Base-by-base conservation (phyloP, 139 green algal species). In the Closterium sp. region DNA sequence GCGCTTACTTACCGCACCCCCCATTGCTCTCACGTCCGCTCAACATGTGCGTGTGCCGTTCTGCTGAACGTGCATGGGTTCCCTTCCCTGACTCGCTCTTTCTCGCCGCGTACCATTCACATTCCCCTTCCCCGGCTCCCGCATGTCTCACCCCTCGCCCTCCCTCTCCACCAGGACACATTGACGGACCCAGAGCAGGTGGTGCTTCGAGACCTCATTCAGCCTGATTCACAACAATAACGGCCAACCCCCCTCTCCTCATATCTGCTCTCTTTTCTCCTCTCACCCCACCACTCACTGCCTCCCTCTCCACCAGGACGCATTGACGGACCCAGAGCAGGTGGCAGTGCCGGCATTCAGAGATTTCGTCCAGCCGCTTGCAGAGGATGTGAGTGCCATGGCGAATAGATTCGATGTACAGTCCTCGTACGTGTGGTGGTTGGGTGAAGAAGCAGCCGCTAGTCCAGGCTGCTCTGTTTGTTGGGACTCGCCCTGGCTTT, bases 331-430 rank as follows among this genome's bases (percentile, higher is more conserved):
- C 87, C 81, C 76, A 31, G 83, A 92, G 25, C 10, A 21, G 86
- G 83, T 89, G 83, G 25, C 25, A 33, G 86, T 92, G 33, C 89
- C 89, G 23, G 19, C n/a, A 4, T 30, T 92, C 7, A 28, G 34
- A 38, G 83, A 92, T 6, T 92, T 87, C 64, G 55, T 92, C 32
- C 25, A 92, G 25, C 31, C 66, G 31, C 83, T 92, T 7, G 89
- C 89, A 19, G 31, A 90, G 9, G 89, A 92, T 90, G 89, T 92
- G 76, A 90, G 89, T 87, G 84, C 84, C 9, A 33, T 21, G 30
- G 64, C 10, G 16, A 83, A 83, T 10, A 10, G 16, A 83, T 28
- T 83, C 64, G 64, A 10, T 10, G 12, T 28, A 83, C 64, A 83
- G 10, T 83, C 64, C 12, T 10, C 64, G 10, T 10, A 83, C 64